Evolutionary conservation across 371 early-diverging fungal genomes (phyloP), one percentile per base, ranked within the genome.

Genomic region (Mortierella sp.): DNA sequence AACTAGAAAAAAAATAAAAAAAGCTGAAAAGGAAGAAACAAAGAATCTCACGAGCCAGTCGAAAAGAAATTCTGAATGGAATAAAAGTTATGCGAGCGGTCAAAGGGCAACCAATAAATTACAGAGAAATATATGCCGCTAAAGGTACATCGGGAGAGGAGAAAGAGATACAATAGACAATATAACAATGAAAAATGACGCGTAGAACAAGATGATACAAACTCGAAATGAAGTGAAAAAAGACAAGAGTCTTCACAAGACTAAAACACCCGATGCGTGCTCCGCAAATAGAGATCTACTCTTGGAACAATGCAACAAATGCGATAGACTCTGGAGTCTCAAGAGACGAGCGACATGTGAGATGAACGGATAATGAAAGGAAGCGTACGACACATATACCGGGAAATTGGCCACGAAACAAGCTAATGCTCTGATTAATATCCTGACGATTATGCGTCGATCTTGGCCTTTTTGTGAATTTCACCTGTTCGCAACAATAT

Each of bases 391-490:
- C n/a, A 17, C 47, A 47, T 51, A 51, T 51, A 51, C 53, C 53
- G 53, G 7, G 53, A 26, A 8, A 51, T 17, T 43, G 45, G 45
- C 19, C 45, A 22, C 53, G 26, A 51, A 8, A 43, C 45, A 43
- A 51, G 26, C 53, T 22, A 23, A 0, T 51, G 26, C 22, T 40
- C 53, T 51, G 13, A 2, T 51, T 51, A 7, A 23, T 7, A 1
- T 34, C 42, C 22, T 61, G 8, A 26, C 31, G 15, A 13, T 45
- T 61, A 12, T 17, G 15, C 31, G 26, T 61, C 61, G 28, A 22
- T 45, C 45, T 51, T 63, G 53, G 22, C 34, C 63, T 49, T 63
- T 53, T 63, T 63, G 32, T 17, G n/a, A 15, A 34, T 2, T 32
- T 49, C 63, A 22, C 32, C 63, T 63, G 40, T 63, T 22, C 19